These are phyloP conservation scores for Proliferodiscus dingleyae DNA, from an alignment of 2,329 filamentous ascomycete species.

Conservation along the genomic window DNA sequence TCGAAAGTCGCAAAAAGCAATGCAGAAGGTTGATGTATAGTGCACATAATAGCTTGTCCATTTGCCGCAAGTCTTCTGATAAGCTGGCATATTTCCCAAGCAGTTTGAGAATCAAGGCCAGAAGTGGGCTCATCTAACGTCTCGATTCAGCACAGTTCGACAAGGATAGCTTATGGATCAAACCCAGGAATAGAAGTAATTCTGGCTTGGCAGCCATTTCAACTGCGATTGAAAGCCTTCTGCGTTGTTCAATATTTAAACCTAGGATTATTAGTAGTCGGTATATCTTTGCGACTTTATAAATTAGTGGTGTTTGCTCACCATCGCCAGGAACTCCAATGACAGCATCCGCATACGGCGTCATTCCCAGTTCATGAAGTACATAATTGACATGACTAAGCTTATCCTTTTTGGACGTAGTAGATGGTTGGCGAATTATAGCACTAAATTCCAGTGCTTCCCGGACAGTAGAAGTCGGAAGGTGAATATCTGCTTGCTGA, in stretches of 20 bases:
- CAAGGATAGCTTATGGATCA: too few species aligned
- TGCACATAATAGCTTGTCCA: conserved; percentile 88
- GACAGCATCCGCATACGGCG: conserved; percentile 84
- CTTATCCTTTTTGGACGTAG: conserved; percentile 71
- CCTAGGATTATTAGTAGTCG: background rate
- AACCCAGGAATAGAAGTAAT: conserved; percentile 83
- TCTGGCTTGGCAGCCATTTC: conserved; percentile 90
- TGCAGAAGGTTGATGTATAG: conserved; percentile 91
- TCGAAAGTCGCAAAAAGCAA: conserved; percentile 93
- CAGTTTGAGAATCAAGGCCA: conserved; percentile 88
- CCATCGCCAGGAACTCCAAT: conserved; percentile 90
- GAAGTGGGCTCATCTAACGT: conserved; percentile 97
- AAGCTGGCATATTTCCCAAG: conserved; percentile 85
- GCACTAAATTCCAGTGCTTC: conserved; percentile 83
- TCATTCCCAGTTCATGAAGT: conserved; percentile 86
- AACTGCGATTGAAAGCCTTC: conserved; percentile 89
- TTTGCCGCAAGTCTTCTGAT: conserved; percentile 85
- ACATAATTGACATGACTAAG: conserved; percentile 85
- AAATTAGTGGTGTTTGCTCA: conserved; percentile 55
- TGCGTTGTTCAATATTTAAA: conserved; percentile 65
- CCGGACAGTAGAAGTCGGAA: conserved; percentile 78
- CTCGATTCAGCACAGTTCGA: too few species aligned
- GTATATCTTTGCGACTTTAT: conserved; percentile 55
- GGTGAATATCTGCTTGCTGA: conserved; percentile 88
- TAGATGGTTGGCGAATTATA: conserved; percentile 75